Evolutionary conservation across 2,329 filamentous ascomycete genomes (phyloP), one percentile per base, ranked within the genome.

Genomic region (Exserohilum rostratum): DNA sequence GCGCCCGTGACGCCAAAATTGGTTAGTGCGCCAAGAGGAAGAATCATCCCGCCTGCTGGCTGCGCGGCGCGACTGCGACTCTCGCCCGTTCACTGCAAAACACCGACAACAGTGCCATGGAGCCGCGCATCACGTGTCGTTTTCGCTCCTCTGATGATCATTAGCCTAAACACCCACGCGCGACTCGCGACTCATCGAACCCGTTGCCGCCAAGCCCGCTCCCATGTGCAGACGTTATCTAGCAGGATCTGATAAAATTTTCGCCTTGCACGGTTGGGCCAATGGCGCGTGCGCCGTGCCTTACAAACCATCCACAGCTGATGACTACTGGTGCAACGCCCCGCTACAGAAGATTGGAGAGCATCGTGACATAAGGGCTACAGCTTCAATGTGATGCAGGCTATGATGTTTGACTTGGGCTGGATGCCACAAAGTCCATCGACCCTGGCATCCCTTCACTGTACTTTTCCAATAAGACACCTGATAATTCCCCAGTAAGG

Each of bases 181-280:
- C 39, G 11, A 5, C 6, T 30, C 5, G 9, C 39, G 25, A n/a
- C 27, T 29, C 6, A 12, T 27, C 11, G 27, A 45, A 3, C 42
- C 29, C 12, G 17, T 33, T n/a, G 15, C 10, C 18, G 43, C 18
- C 22, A 15, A 7, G 17, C 20, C 13, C 25, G 18, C 13, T 20
- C 17, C n/a, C 11, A 7, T 12, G 6, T 13, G 4, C 25, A 30
- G 7, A 35, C 33, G 29, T 50, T 50, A 50, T 50, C 46, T 30
- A 9, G 46, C 46, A 43, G 38, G 29, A 50, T 50, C 46, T 50
- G 46, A 50, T 42, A 42, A 50, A 50, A 50, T 34, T 43, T 42
- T 50, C 38, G 39, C 18, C 22, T 20, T 31, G 18, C 29, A 34
- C 38, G 46, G 18, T 25, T 25, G 22, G 22, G 42, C 46, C 37